A percentile compares a stretch with the other conserved stretches of the same genome.
Conservation (phyloP, 192 early-diverging fungal genomes). For the Coemansia erecta region DNA sequence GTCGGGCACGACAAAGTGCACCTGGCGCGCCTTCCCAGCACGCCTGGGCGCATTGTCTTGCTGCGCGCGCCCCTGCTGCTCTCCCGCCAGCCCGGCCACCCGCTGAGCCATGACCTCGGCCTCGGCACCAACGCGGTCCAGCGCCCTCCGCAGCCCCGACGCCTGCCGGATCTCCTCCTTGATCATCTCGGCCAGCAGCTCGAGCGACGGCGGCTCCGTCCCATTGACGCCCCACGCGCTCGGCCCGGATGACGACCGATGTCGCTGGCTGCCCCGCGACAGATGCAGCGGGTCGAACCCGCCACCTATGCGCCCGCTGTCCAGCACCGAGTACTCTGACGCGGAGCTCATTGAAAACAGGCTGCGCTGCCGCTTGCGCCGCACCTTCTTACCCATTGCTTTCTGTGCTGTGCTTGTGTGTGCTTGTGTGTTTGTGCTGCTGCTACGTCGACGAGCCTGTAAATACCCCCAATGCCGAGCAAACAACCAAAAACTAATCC, state of each 20-base stretch:
- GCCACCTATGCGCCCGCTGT: conserved; percentile 26
- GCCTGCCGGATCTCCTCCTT: conserved; percentile 55
- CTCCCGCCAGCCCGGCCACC: conserved; percentile 16
- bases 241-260: background rate
- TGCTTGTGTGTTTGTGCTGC: too few species aligned
- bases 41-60: background rate
- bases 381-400: conserved; percentile 29
- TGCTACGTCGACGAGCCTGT: too few species aligned
- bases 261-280: background rate
- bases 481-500: too few species aligned
- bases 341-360: conserved; percentile 52
- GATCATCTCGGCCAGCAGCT: conserved; percentile 50
- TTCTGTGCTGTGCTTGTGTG: background rate
- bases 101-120: conserved; percentile 32
- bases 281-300: conserved; percentile 27
- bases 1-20: conserved; percentile 49
- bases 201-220: conserved; percentile 36
- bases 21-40: conserved; percentile 13
- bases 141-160: conserved; percentile 45
- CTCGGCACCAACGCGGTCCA: conserved; percentile 38
- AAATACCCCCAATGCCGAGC: too few species aligned
- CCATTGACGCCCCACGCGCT: conserved; percentile 7
- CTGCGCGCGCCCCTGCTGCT: background rate
- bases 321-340: conserved; percentile 42
- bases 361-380: conserved; percentile 47